These are phyloP conservation scores for Porcisia deanei DNA, from an alignment of 208 protist genomes.

Conservation along the genomic window DNA sequence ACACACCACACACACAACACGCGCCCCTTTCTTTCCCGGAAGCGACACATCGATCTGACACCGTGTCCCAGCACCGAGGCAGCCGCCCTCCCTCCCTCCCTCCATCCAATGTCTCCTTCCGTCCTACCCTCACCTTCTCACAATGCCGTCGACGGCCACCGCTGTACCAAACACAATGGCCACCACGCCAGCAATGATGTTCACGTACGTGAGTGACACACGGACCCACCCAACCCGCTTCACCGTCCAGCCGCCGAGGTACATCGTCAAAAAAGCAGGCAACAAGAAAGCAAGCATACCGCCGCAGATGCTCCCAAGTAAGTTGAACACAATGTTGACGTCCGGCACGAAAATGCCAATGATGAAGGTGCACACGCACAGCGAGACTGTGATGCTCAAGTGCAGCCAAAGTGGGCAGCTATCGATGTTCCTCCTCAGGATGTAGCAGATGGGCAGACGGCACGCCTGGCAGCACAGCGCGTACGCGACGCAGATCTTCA, in stretches of 20 bases:
- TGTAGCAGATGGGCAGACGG: constrained; percentile 47
- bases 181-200: constrained; percentile 54
- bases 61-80: too few species aligned
- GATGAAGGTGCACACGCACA: constrained; percentile 37
- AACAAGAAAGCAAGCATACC: constrained; percentile 63
- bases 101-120: not conserved
- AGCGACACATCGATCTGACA: too few species aligned
- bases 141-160: constrained; percentile 40
- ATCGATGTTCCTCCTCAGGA: constrained; percentile 30
- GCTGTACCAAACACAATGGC: constrained; percentile 62
- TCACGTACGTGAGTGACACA: constrained; percentile 40
- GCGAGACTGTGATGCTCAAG: constrained; percentile 29
- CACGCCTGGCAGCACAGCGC: constrained; percentile 42
- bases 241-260: constrained; percentile 45
- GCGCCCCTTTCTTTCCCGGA: too few species aligned
- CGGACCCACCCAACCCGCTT: constrained; percentile 33
- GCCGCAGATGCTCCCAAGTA: constrained; percentile 62
- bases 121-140: constrained; percentile 16
- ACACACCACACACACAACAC: too few species aligned
- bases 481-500: constrained; percentile 60
- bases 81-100: not conserved
- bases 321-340: constrained; percentile 66
- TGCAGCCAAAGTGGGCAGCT: constrained; percentile 40
- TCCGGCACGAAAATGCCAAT: constrained; percentile 64
- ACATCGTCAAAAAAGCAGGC: constrained; percentile 63